Evolutionary conservation across 441 rosid genomes (phyloP), one percentile per base, ranked within the genome.

Genomic region (Euphorbia corollata): DNA sequence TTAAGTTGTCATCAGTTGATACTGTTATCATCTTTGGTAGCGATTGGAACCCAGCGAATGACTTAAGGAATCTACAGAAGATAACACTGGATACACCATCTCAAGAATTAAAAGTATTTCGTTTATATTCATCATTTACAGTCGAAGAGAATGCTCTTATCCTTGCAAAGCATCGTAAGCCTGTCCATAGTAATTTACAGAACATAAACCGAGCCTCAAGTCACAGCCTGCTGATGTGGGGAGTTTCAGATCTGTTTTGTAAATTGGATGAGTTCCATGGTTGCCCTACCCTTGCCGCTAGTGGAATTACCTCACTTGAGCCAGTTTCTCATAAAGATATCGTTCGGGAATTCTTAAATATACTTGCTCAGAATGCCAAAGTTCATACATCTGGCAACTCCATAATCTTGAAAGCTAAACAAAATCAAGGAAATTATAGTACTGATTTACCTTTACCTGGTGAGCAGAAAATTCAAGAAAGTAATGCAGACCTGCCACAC

Each of bases 221-320:
- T 63, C 94, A 91, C 57, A 72, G 65, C 75, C 81, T 95, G 73
- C 91, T 95, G 55, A 91, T 84, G 89, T 88, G 92, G 97, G 96
- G 96, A 51, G 90, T 94, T 39, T 73, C 87, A 23, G 72, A 82
- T 81, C 70, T 95, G 50, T 87, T 95, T 68, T 71, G 69, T 47
- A 84, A 78, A 76, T 80, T 91, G 83, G 80, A 82, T 8, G 85
- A 87, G 67, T 85, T 89, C 76, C 97, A 87, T 53, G 54, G 75
- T 67, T 60, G 67, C 39, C 16, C 34, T 70, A 61, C 43, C 32
- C 63, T 54, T 58, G 69, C 72, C 64, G 64, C 76, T 32, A 53
- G 71, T 76, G 65, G 75, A 57, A 63, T 75, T 71, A 63, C 50
- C 23, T 55, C 73, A 27, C 50, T 70, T 41, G 86, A 83, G 65